Evolutionary conservation across 352 stramenopile genomes (phyloP).

Genomic region (Globisporangium cylindrosporum): DNA sequence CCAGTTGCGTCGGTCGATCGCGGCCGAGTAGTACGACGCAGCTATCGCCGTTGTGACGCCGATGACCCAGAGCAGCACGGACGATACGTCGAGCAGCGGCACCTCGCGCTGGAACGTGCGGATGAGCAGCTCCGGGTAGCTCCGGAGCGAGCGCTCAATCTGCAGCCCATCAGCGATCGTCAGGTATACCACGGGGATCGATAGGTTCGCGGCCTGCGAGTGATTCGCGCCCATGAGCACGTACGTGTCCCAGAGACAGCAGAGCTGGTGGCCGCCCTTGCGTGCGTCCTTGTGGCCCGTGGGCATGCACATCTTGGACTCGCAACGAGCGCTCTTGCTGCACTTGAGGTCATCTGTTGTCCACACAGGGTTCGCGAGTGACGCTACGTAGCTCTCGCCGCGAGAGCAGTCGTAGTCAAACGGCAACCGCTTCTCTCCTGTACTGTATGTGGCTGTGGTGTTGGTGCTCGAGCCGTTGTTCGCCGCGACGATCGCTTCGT

Average conservation of each 20-base stretch:
- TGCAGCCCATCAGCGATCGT: conserved; percentile 56
- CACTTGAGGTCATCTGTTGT: conserved; percentile 42
- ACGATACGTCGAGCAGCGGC: conserved; percentile 55
- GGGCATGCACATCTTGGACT: conserved; percentile 54
- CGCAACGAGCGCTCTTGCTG: conserved; percentile 27
- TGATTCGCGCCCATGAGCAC: conserved; percentile 73
- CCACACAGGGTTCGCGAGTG: conserved; percentile 42
- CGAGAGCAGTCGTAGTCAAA: conserved; percentile 74
- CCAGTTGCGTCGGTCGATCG: conserved; percentile 19
- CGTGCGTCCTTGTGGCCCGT: conserved; percentile 34
- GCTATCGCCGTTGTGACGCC: conserved; percentile 55
- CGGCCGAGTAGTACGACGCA: conserved; percentile 63
- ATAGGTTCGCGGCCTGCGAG: conserved; percentile 34
- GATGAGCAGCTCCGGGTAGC: conserved; percentile 40
- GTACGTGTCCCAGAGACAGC: conserved; percentile 78
- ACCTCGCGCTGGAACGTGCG: conserved; percentile 45
- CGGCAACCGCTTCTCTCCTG: conserved; percentile 24
- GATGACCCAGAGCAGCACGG: conserved; percentile 58
- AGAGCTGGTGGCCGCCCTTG: conserved; percentile 43
- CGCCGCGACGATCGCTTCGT: conserved; percentile 35
- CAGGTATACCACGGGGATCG: conserved; percentile 67
- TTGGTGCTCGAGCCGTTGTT: conserved; percentile 41
- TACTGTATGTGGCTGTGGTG: conserved; percentile 11
- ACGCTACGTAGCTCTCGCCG: conserved; percentile 52
- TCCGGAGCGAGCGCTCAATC: conserved; percentile 33